Base-by-base conservation (phyloP, 306 rosid species). In the Comarum palustre region DNA sequence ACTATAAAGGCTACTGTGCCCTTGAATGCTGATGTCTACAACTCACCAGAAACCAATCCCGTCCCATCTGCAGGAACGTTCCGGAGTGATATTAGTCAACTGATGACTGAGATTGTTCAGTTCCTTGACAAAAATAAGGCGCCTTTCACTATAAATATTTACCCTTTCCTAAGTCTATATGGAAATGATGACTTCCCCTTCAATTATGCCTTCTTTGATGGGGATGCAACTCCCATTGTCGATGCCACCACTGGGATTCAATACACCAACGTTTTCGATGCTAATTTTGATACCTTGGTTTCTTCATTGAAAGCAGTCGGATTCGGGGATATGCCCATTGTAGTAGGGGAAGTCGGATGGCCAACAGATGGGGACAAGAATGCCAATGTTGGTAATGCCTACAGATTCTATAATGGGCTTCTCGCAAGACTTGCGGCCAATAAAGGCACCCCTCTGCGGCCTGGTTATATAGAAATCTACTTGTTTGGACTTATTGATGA, bases 311-410 rank as follows among this genome's bases (percentile, higher is more conserved):
- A 83, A 77, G 89, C 87, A 0, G 89, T 15, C 1, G 99, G 96
- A 45, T 85, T 25, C 12, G 93, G 90, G 1, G 77, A 94, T 80
- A 64, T 87, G 82, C 61, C 96, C 32, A 82, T 94, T 68, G 41
- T 94, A 75, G 99, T 94, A 1, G 99, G 99, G 55, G 99, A 94
- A 82, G 99, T 94, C 69, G 99, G 99, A 48, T 94, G 99, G 99
- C 99, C 99, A 1, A 94, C 99, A 2, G 96, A 91, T 7, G 99
- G 99, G 0, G 97, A 94, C 86, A 94, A 91, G 90, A 91, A 90
- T 62, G 99, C 90, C 69, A 91, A 91, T 63, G 45, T 20, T 0
- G 90, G 93, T 2, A 79, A 87, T 71, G 99, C 99, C 8, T 73
- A 81, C 22, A 86, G 99, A 59, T 94, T 94, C 81, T 94, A 91